A percentile compares a stretch with the other conserved stretches of the same genome.
These are phyloP conservation scores for Aspergillus calidoustus DNA, from an alignment of 2,329 filamentous ascomycete species.

Conservation along the genomic window DNA sequence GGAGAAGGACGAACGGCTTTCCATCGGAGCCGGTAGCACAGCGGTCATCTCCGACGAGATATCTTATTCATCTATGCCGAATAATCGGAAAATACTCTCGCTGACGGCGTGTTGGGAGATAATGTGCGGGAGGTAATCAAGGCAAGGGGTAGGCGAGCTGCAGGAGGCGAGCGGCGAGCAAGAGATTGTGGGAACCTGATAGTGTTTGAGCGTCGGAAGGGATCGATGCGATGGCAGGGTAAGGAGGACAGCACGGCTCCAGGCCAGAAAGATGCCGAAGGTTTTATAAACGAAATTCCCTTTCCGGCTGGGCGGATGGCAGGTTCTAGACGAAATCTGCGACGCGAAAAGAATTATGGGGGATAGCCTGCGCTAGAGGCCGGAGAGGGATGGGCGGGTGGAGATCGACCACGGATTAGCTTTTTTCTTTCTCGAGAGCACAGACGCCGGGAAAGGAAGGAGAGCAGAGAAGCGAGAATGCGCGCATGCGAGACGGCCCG, in stretches of 20 bases:
- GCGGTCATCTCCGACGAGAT: slow-evolving; percentile 38
- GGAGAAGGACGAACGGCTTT: slow-evolving; percentile 38
- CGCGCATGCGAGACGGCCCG: background rate
- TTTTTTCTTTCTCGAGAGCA: background rate
- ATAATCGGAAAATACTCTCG: background rate
- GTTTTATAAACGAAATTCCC: slow-evolving; percentile 9
- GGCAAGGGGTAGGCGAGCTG: background rate
- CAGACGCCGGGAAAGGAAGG: slow-evolving; percentile 1
- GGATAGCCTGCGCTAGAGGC: slow-evolving; percentile 4
- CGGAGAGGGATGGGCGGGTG: slow-evolving; percentile 6
- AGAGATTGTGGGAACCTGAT: background rate
- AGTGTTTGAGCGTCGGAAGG: background rate
- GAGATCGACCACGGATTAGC: slow-evolving; percentile 4
- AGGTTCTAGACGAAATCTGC: slow-evolving; percentile 9
- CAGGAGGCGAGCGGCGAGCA: background rate
- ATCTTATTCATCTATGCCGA: slow-evolving; percentile 12
- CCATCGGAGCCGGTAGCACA: slow-evolving; percentile 36
- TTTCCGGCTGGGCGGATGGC: background rate
- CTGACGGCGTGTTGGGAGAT: background rate
- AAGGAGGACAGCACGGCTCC: background rate
- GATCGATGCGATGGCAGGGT: background rate
- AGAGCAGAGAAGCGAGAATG: background rate
- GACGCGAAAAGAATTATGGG: background rate
- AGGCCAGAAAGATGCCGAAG: background rate
- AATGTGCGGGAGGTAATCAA: background rate